A percentile compares a stretch with the other conserved stretches of the same genome.
Conservation (phyloP, 176 grass and related monocot species). For the Puya raimondii region DNA sequence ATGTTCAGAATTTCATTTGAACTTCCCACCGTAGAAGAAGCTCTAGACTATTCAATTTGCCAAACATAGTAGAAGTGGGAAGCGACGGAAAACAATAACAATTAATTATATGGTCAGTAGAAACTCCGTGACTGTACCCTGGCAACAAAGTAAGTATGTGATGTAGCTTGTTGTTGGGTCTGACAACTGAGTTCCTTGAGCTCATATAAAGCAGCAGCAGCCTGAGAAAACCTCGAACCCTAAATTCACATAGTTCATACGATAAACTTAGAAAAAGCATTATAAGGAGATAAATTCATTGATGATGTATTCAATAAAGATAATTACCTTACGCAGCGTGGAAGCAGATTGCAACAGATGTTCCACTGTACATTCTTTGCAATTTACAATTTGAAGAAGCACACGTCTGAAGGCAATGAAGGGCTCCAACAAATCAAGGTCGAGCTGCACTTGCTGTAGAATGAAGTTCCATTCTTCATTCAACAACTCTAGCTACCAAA, state of each 20-base stretch:
- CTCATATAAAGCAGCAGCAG: conserved; percentile 80
- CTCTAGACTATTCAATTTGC: no score
- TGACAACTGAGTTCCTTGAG: conserved; percentile 62
- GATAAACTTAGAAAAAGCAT: background rate
- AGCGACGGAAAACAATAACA: background rate
- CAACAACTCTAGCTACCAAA: conserved; percentile 52
- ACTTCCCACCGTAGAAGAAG: no score
- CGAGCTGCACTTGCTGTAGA: conserved; percentile 47
- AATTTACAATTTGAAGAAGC: conserved; percentile 68
- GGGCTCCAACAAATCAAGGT: conserved; percentile 80
- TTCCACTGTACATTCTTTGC: conserved; percentile 53
- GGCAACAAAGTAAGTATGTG: conserved; percentile 67
- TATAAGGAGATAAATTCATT: background rate
- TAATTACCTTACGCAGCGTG: conserved; percentile 70
- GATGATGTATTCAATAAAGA: background rate
- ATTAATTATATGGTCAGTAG: background rate
- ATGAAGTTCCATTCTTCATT: conserved; percentile 82
- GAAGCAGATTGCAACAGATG: conserved; percentile 84
- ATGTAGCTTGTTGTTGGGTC: conserved; percentile 35
- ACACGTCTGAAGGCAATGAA: conserved; percentile 80
- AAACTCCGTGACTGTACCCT: conserved; percentile 37
- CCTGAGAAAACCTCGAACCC: conserved; percentile 85
- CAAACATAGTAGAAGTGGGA: background rate
- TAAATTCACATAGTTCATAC: conserved; percentile 37
- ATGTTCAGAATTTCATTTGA: no score